A percentile compares a stretch with the other conserved stretches of the same genome.
Conservation (phyloP, 2,329 filamentous ascomycete species). For the Capronia epimyces region DNA sequence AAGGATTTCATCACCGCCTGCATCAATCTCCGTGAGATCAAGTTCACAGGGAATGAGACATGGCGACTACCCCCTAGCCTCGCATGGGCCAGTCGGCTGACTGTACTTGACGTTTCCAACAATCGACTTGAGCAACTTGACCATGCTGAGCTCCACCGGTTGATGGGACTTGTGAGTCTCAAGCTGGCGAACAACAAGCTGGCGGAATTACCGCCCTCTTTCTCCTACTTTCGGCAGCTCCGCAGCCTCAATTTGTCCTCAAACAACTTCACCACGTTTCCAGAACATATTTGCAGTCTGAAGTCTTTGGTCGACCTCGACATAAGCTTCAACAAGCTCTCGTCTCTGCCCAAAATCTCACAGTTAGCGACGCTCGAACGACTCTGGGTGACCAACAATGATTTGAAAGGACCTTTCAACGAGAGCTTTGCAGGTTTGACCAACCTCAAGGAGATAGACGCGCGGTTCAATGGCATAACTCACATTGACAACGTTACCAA, state of each 20-base stretch:
- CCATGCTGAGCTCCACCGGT: slow-evolving; percentile 69
- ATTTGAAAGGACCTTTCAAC: slow-evolving; percentile 69
- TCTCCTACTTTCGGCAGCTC: slow-evolving; percentile 71
- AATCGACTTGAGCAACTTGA: slow-evolving; percentile 85
- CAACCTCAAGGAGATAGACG: slow-evolving; percentile 81
- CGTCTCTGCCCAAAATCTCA: slow-evolving; percentile 71
- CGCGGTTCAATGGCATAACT: slow-evolving; percentile 85
- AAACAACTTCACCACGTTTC: slow-evolving; percentile 81
- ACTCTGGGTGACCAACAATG: slow-evolving; percentile 93
- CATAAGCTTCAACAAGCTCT: slow-evolving; percentile 92
- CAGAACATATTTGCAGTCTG: slow-evolving; percentile 75
- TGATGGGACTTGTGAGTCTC: slow-evolving; percentile 75
- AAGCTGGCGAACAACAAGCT: slow-evolving; percentile 92
- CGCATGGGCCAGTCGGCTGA: slow-evolving; percentile 71
- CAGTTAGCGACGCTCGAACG: slow-evolving; percentile 74
- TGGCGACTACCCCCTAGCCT: slow-evolving; percentile 79
- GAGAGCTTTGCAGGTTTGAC: slow-evolving; percentile 65
- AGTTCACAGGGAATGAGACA: slow-evolving; percentile 90
- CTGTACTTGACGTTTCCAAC: slow-evolving; percentile 89
- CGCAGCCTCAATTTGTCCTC: slow-evolving; percentile 88
- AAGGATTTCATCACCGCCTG: slow-evolving; percentile 96
- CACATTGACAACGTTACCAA: slow-evolving; percentile 82
- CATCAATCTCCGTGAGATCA: slow-evolving; percentile 85
- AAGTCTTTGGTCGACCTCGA: slow-evolving; percentile 85
- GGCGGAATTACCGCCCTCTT: slow-evolving; percentile 70